These are phyloP conservation scores for Ustilago loliicola DNA, from an alignment of 1,284 basidiomycete genomes.

Conservation along the genomic window DNA sequence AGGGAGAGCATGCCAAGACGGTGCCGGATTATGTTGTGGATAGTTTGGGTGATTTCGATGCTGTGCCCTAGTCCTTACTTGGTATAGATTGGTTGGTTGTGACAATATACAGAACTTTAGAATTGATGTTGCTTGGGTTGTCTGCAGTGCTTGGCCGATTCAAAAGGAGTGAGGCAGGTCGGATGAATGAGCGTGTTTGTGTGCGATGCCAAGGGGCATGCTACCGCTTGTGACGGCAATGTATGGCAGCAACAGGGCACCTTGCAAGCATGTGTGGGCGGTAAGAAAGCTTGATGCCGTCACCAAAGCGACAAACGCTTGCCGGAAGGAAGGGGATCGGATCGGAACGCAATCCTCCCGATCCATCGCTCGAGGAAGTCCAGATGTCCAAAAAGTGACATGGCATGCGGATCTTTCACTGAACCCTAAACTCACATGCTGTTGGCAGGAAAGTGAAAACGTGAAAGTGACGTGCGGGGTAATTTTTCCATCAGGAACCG, in stretches of 20 bases:
- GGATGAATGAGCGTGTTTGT: no score
- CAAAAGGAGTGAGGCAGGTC: no score
- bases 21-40: constrained; percentile 66
- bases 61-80: constrained; percentile 20
- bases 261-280: background rate
- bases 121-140: background rate
- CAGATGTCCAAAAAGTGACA: no score
- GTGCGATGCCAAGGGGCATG: background rate
- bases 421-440: no score
- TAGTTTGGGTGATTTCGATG: constrained; percentile 64
- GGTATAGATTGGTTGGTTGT: background rate
- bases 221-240: no score
- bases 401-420: background rate
- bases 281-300: background rate
- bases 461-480: constrained; percentile 4
- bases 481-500: background rate
- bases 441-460: no score
- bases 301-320: background rate
- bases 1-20: constrained; percentile 74
- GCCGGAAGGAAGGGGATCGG: background rate
- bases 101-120: no score
- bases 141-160: no score
- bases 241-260: no score
- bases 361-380: no score
- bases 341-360: background rate